These are phyloP conservation scores for Massariosphaeria phaeospora DNA, from an alignment of 495 filamentous ascomycete genomes.

Conservation along the genomic window DNA sequence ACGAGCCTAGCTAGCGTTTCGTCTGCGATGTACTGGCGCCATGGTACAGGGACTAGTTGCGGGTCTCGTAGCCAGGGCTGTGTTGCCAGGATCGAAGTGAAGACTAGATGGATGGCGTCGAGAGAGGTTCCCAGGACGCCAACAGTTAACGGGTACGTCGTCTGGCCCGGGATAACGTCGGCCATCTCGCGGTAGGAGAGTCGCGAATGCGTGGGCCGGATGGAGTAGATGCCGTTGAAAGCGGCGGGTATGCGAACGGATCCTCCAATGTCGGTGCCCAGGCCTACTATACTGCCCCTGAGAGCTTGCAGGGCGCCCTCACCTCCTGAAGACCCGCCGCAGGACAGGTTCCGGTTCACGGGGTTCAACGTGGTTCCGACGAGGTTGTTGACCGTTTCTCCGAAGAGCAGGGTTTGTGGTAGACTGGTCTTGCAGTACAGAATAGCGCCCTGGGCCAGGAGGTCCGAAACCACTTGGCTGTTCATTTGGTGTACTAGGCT, in stretches of 20 bases:
- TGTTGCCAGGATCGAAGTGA: neutral
- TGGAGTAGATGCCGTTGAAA: conserved; percentile 32
- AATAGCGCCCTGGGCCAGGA: no score
- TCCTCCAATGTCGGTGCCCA: conserved; percentile 41
- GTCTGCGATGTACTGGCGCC: neutral
- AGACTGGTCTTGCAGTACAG: conserved; percentile 53
- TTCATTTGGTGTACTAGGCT: no score
- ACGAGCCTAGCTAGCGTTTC: conserved; percentile 1
- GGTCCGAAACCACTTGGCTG: no score
- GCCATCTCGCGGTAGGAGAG: neutral
- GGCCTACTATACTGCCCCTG: conserved; percentile 40
- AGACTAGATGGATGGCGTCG: neutral
- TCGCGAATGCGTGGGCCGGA: conserved; percentile 5
- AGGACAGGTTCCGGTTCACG: conserved; percentile 51
- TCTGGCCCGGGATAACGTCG: neutral
- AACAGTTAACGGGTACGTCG: neutral
- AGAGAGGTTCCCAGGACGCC: conserved; percentile 1
- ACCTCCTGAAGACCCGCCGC: conserved; percentile 59
- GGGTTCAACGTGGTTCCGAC: conserved; percentile 65
- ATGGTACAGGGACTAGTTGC: conserved; percentile 1
- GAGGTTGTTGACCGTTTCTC: conserved; percentile 52
- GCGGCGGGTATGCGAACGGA: conserved; percentile 35
- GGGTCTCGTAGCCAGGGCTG: conserved; percentile 2
- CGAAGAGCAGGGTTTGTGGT: conserved; percentile 51
- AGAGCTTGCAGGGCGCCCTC: conserved; percentile 51